Conservation (phyloP, 2,329 filamentous ascomycete genomes). For the Scedosporium apiospermum region DNA sequence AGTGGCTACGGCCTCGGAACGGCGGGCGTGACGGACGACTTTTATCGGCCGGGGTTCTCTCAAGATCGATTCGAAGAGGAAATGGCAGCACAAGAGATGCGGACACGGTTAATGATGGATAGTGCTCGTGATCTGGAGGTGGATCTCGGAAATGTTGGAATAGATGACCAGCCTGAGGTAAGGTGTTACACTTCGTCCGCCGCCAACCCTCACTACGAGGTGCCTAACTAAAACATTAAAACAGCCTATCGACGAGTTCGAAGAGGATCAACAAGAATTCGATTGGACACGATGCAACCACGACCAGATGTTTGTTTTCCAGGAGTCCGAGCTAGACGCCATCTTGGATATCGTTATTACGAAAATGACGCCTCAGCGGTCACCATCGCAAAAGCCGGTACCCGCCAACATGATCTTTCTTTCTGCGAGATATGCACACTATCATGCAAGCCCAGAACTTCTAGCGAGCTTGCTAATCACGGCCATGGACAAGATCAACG, state of each 20-base stretch:
- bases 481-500: conserved; percentile 93
- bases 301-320: conserved; percentile 99
- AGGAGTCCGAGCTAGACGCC: conserved; percentile 81
- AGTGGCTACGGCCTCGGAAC: conserved; percentile 86
- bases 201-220: neutral
- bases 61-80: conserved; percentile 96
- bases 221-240: conserved; percentile 15
- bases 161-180: conserved; percentile 92
- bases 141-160: conserved; percentile 86
- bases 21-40: conserved; percentile 75
- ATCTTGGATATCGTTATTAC: conserved; percentile 96
- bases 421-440: conserved; percentile 90
- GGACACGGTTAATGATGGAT: conserved; percentile 97
- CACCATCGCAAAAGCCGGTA: conserved; percentile 93
- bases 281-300: conserved; percentile 91
- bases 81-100: conserved; percentile 92
- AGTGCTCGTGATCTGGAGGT: conserved; percentile 95
- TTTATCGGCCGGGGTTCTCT: conserved; percentile 84
- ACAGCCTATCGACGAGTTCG: conserved; percentile 65
- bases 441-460: conserved; percentile 82
- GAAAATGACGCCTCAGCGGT: conserved; percentile 93
- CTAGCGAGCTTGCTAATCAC: conserved; percentile 70
- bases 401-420: conserved; percentile 96
- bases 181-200: conserved; percentile 14
- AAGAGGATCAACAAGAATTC: conserved; percentile 87